Base-by-base conservation (phyloP, 2,329 filamentous ascomycete species). In the Zarea fungicola region DNA sequence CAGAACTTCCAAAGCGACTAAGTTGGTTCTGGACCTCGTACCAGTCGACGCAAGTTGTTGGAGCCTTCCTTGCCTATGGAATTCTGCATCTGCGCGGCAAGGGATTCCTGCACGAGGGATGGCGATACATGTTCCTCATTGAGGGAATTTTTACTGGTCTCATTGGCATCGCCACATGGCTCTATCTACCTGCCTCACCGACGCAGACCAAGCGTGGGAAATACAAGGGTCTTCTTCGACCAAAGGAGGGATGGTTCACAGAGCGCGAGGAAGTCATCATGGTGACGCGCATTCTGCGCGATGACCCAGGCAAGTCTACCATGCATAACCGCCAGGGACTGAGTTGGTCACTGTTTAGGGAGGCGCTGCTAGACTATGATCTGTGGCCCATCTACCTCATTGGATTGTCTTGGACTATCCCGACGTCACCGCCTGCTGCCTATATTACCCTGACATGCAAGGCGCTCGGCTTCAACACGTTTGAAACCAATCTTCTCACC, bases 221-320 rank as follows among this genome's bases (percentile, higher is more conserved):
- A n/a, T 32, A 32, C 29, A 32, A 32, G 9, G 75, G 76, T 18
- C 64, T 73, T 37, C 75, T 88, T 53, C 80, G 78, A 39, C 77
- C 80, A 2, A 80, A 80, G 35, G 60, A 84, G 5, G 29, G 29
- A 11, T 85, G 83, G 83, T 85, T 85, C 62, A 78, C 69, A 2
- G 83, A 85, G 58, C 72, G 72, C 2, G 81, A 88, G 59, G 84
- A 87, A 57, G 76, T 80, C 49, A 86, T 87, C 58, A 81, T 87
- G 76, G 75, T 84, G 16, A 87, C 86, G 58, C 69, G 74, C 6
- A 70, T 78, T 10, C 64, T 78, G 11, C 70, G 76, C 28, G 76
- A 78, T 41, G 76, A 78, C 55, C 75, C 76, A 0, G 74, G 74
- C 29, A 79, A 78, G 61, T 75, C 70, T 13, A 64, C 75, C 11